A percentile compares a stretch with the other conserved stretches of the same genome.
phyloP scores from a whole-genome alignment of 768 basidiomycete genomes.

The Lentinula edodes region DNA sequence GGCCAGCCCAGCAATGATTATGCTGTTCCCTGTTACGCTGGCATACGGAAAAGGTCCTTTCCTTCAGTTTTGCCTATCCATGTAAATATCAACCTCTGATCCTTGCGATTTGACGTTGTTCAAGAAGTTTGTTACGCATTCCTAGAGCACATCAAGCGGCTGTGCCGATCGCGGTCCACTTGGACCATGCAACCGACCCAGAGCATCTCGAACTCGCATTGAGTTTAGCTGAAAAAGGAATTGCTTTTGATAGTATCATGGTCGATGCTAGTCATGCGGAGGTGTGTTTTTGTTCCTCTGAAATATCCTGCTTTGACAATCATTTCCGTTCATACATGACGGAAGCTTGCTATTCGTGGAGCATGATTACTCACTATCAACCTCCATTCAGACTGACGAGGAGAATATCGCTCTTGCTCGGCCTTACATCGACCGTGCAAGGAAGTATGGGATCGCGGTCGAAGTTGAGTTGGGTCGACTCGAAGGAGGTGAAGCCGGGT shows the following conservation, averaged over 20 bases:
- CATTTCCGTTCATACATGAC: too few species aligned
- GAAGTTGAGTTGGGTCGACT: conserved; percentile 44
- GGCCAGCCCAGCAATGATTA: conserved; percentile 38
- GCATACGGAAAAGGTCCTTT: conserved; percentile 41
- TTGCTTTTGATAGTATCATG: conserved; percentile 45
- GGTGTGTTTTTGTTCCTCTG: conserved; percentile 14
- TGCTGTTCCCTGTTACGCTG: conserved; percentile 41
- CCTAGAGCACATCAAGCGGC: conserved; percentile 36
- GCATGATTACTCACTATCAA: neutral
- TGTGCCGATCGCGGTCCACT: conserved; percentile 43
- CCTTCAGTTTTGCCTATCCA: conserved; percentile 36
- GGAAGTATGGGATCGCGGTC: conserved; percentile 32
- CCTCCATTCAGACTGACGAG: conserved; percentile 33
- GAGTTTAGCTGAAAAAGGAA: conserved; percentile 37
- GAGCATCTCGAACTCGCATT: conserved; percentile 42
- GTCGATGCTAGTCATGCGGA: conserved; percentile 46
- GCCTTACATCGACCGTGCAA: conserved; percentile 38
- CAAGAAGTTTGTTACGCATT: neutral
- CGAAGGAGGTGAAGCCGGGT: conserved; percentile 45
- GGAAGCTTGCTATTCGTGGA: too few species aligned
- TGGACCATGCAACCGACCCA: conserved; percentile 42
- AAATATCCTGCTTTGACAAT: too few species aligned
- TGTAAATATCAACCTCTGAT: conserved; percentile 18
- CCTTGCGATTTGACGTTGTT: neutral
- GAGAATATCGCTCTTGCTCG: conserved; percentile 39